Evolutionary conservation across 2,329 filamentous ascomycete species (phyloP), one percentile per base, ranked within the genome.

Genomic region (Mycosphaerella sp.): DNA sequence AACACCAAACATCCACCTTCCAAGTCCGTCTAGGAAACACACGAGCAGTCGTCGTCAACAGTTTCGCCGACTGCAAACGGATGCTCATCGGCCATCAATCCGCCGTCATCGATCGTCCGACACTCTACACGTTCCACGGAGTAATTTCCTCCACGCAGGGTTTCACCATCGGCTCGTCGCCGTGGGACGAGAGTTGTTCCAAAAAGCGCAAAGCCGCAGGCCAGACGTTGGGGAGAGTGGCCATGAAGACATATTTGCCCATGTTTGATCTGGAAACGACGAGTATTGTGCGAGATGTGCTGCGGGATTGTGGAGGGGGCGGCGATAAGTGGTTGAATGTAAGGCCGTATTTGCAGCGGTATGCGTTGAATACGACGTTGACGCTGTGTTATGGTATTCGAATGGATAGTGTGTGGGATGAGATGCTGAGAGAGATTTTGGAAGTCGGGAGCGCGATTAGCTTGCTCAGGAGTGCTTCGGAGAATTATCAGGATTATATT

Each of bases 261-360:
- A 80, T 80, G 77, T 77, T 80, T 55, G 77, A 80, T 59, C 62
- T 80, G 23, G 78, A 80, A 60, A 75, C 70, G 17, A 79, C 73
- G 54, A 77, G 76, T 51, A 77, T 80, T 36, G 60, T 78, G 0
- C 69, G 75, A 9, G 78, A 80, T 57, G 54, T 80, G 31, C 61
- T 70, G 0, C 67, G 66, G 8, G 76, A 80, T 56, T 75, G 73
- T 56, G 63, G 70, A 8, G 65, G 69, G 73, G 1, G 66, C 67
- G 4, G 41, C 32, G 6, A 55, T 17, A 17, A 17, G 14, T 17
- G 54, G 29, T 51, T 72, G 0, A 76, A 78, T 58, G 69, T 79
- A 2, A 67, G 77, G 4, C 76, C 76, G 0, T 80, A 79, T 55
- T 75, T 80, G 32, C 77, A 80, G 58, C 69, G 78, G 11, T 80